A percentile compares a stretch with the other conserved stretches of the same genome.
These are phyloP conservation scores for Pseudocercospora fijiensis DNA, from an alignment of 2,329 filamentous ascomycete genomes.

Conservation along the genomic window DNA sequence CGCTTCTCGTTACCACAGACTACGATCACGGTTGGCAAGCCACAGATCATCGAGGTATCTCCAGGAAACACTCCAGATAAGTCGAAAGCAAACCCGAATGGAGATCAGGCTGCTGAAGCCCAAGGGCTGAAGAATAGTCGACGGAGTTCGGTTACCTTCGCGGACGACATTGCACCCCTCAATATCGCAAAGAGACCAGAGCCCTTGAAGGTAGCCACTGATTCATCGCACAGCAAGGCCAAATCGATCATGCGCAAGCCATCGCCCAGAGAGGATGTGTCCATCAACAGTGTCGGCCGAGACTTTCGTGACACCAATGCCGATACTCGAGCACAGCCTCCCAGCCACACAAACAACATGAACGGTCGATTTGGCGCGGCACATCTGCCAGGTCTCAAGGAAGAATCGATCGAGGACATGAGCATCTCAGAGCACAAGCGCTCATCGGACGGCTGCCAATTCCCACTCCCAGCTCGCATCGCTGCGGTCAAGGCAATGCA, in stretches of 20 bases:
- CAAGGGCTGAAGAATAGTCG: constrained; percentile 21
- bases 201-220: constrained; percentile 19
- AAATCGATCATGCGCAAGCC: constrained; percentile 33
- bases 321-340: constrained; percentile 29
- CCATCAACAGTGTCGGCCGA: constrained; percentile 20
- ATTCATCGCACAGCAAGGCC: constrained; percentile 24
- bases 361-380: constrained; percentile 33
- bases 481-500: constrained; percentile 41
- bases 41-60: constrained; percentile 38
- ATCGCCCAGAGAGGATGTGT: constrained; percentile 30
- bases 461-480: constrained; percentile 37
- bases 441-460: constrained; percentile 25
- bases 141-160: constrained; percentile 36
- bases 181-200: constrained; percentile 36
- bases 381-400: constrained; percentile 48
- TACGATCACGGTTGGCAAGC: constrained; percentile 39
- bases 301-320: constrained; percentile 29
- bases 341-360: constrained; percentile 24
- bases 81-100: constrained; percentile 21
- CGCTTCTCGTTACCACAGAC: constrained; percentile 40
- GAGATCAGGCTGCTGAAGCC: constrained; percentile 24
- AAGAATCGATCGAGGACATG: constrained; percentile 51
- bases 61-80: constrained; percentile 34
- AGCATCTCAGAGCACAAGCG: constrained; percentile 38
- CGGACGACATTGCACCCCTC: constrained; percentile 39